phyloP scores from a whole-genome alignment of 1,139 yeast species.

The Yamadazyma spencermartinsiae region DNA sequence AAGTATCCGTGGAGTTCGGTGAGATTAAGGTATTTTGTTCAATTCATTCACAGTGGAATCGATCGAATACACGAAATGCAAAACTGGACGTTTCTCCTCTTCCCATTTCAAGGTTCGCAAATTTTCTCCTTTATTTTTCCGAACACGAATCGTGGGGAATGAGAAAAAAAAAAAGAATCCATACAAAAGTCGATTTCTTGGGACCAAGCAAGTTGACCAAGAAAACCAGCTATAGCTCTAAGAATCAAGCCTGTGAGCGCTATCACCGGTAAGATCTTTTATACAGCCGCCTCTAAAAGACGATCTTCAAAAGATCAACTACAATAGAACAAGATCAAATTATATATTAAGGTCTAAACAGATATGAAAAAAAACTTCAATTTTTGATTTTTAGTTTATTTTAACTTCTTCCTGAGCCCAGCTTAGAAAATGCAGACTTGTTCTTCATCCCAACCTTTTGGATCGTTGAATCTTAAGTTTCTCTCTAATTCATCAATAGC shows the following conservation, averaged over 20 bases:
- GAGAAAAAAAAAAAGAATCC: too few species aligned
- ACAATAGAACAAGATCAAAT: neutral
- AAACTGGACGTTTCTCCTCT: too few species aligned
- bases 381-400: neutral
- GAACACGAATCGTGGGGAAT: slow-evolving; percentile 3
- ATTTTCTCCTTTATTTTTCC: neutral
- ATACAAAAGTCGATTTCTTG: too few species aligned
- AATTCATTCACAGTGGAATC: too few species aligned
- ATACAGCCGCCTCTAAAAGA: too few species aligned
- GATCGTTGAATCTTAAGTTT: slow-evolving; percentile 80
- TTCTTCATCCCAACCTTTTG: slow-evolving; percentile 31
- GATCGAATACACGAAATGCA: too few species aligned
- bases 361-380: slow-evolving; percentile 1
- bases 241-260: too few species aligned
- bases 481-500: slow-evolving; percentile 59
- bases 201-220: neutral
- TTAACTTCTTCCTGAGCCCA: neutral
- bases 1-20: too few species aligned
- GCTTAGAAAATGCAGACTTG: slow-evolving; percentile 14
- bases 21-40: too few species aligned
- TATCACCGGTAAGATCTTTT: neutral
- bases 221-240: too few species aligned
- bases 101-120: neutral
- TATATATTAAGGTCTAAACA: slow-evolving; percentile 3
- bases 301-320: too few species aligned